Evolutionary conservation across 345 rosid species (phyloP).

Genomic region (Aethionema arabicum): DNA sequence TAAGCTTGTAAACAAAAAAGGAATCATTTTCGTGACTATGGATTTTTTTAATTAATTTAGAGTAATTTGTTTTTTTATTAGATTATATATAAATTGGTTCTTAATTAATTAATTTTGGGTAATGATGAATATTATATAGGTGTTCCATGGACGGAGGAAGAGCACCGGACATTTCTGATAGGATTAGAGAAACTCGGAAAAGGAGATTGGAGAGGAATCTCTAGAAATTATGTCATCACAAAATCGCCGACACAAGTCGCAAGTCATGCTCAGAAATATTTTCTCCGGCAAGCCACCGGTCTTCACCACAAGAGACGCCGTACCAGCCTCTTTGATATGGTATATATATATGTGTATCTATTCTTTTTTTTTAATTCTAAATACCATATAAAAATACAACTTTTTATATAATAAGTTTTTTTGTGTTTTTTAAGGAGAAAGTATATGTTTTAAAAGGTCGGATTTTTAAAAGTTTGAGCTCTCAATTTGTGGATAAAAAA

Average conservation of each 20-base stretch:
- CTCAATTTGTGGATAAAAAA: neutral
- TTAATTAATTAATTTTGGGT: neutral
- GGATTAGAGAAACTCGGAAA: constrained; percentile 75
- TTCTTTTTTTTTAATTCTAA: constrained; percentile 2
- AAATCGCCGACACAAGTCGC: constrained; percentile 85
- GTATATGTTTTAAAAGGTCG: constrained; percentile 13
- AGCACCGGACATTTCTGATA: constrained; percentile 57
- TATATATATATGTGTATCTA: constrained; percentile 2
- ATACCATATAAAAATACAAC: neutral
- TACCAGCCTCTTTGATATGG: constrained; percentile 74
- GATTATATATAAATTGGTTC: neutral
- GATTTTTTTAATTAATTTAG: too few species aligned
- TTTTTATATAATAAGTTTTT: neutral
- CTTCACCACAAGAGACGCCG: constrained; percentile 66
- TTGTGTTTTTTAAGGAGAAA: neutral
- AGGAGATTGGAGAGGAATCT: constrained; percentile 84
- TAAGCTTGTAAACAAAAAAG: too few species aligned
- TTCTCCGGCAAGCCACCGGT: constrained; percentile 56
- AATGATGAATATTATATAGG: constrained; percentile 45
- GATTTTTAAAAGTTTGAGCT: constrained; percentile 5
- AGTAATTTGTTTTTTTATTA: neutral
- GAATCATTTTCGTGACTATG: too few species aligned
- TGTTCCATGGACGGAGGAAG: constrained; percentile 82
- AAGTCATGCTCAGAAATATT: constrained; percentile 81
- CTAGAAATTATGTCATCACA: constrained; percentile 71